Evolutionary conservation across 2,329 filamentous ascomycete genomes (phyloP), one percentile per base, ranked within the genome.

Genomic region (Claviceps spartinae): DNA sequence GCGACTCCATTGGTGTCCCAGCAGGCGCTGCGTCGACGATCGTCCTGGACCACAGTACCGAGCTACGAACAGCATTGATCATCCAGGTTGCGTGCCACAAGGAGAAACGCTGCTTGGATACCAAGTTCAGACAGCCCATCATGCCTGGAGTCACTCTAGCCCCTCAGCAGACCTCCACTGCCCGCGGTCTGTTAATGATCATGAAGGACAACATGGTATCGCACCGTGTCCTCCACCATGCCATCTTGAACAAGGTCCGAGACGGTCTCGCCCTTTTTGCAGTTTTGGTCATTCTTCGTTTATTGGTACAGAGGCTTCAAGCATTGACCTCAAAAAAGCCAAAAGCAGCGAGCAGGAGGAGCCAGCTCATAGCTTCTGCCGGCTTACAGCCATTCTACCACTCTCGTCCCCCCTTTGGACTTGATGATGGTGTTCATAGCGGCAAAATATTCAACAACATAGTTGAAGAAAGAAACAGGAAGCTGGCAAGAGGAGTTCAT

Each of bases 231-330:
- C 9, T 34, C 30, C 30, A 34, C 3, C 30, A 11, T 34, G 3
- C 65, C 63, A 55, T 61, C 49, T 57, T 61, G 52, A 55, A 59
- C 36, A 60, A 58, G 47, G 51, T 66, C 43, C 60, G 61, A 46
- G 55, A 57, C 51, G 62, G 61, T 26, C 59, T 68, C 41, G 60
- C 64, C 51, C 53, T 67, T 54, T 63, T 70, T 57, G 64, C 64
- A 52, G 52, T 72, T 50, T 56, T 67, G 52, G 52, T 66, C 52
- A 63, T 69, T 55, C 61, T 64, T 52, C 63, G 63, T 34, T 63
- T 59, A 55, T 64, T 63, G 53, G 49, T 61, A 42, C 54, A 57
- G 48, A 58, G 50, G 34, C 47, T 60, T 45, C 61, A 58, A 36
- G 34, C 26, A n/a, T 47, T 48, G 46, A 22, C 22, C 16, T 18